Base-by-base conservation (phyloP, 2,329 filamentous ascomycete genomes). In the Fusarium oxysporum region DNA sequence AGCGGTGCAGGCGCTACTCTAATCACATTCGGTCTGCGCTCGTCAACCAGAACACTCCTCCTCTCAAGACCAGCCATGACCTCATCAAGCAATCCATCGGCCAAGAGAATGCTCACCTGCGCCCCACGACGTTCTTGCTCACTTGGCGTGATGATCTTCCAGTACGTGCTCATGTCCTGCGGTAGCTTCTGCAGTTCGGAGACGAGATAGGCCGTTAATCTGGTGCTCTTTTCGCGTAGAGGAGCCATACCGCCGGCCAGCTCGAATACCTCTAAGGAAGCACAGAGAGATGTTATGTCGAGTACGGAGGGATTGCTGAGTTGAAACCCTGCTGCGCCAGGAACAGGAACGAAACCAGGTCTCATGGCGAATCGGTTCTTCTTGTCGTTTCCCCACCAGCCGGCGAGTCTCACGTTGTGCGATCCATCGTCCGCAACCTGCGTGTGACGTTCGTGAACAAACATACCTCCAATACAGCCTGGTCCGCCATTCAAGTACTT, bases 401-500 rank as follows among this genome's bases (percentile, higher is more conserved):
- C 94, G 19, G 90, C 86, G 21, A 96, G 83, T 19, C 94, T 87
- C 43, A 88, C 89, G 32, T 86, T 85, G 77, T 90, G 93, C 32
- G 83, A 81, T 11, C 74, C 75, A 23, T 78, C 74, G 21, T 82
- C 79, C 35, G 76, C 78, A 21, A 92, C 89, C 17, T 80, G 80
- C 19, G 91, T 88, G 78, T 96, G 92, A 33, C 84, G 86, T 75
- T 93, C 88, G 79, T 96, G 93, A 30, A 97, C 91, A 77, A 95
- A 97, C 2, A 92, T 83, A 1, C 91, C 93, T 12, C 89, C 93
- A 71, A 95, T 96, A 17, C 90, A 88, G 8, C 94, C 94, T 0
- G 94, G 93, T 0, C 94, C 94, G 50, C 91, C 89, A 78, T 96
- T 96, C 77, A 96, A 86, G 82, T 97, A 97, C 82, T 97, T 97